Percentiles rank a stretch among this genome's conserved stretches.
Conservation (phyloP, 306 rosid species). For the Myrica gale region DNA sequence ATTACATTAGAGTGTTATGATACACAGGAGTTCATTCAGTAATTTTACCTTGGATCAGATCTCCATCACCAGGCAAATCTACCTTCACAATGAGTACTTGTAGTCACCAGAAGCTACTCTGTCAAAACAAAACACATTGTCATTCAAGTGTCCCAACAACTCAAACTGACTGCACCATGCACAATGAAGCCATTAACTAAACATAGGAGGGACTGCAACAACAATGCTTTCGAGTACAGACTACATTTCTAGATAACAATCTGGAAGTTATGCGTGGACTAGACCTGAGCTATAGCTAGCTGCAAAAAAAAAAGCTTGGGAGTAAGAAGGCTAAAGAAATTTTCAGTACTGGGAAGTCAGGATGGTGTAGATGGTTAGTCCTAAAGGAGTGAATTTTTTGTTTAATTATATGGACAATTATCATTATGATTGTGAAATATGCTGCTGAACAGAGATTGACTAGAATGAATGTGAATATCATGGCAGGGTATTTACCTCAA, state of each 20-base stretch:
- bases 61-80: constrained; percentile 56
- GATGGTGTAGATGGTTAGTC: not conserved
- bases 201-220: not conserved
- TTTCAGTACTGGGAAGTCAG: not conserved
- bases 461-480: not conserved
- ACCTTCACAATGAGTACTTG: constrained; percentile 51
- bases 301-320: not conserved
- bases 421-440: not conserved
- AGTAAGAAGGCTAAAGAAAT: not conserved
- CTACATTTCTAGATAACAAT: not conserved
- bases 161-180: not conserved
- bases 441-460: not conserved
- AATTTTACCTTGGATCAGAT: not conserved
- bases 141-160: not conserved
- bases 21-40: not conserved
- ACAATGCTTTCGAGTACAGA: not conserved
- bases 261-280: not conserved
- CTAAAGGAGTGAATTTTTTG: not conserved
- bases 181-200: not conserved
- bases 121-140: constrained; percentile 34
- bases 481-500: constrained; percentile 58
- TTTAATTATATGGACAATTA: not conserved
- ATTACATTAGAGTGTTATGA: too few species aligned
- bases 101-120: constrained; percentile 69
- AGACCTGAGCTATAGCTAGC: not conserved